Evolutionary conservation across 129 eudicot genomes (phyloP).

Genomic region (Helichrysum umbraculigerum): DNA sequence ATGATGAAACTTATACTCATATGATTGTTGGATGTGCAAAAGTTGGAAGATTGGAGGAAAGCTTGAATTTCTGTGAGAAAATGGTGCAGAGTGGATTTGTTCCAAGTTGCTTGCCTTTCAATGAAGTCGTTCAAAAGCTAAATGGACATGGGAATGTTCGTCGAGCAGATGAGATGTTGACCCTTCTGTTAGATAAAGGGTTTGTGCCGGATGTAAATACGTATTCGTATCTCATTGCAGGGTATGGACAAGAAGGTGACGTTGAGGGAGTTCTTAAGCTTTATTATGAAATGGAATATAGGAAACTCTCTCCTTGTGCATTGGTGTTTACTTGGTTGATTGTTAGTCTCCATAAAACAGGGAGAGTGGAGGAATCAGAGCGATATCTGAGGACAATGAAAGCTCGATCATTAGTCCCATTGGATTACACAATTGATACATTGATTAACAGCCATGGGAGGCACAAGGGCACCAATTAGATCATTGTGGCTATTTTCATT

Average conservation of each 20-base stretch:
- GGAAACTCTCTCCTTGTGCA: constrained; percentile 48
- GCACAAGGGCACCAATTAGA: constrained; percentile 24
- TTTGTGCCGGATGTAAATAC: constrained; percentile 59
- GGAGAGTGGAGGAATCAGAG: constrained; percentile 62
- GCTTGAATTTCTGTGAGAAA: constrained; percentile 54
- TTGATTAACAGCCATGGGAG: constrained; percentile 37
- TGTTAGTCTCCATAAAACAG: constrained; percentile 29
- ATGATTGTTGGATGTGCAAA: constrained; percentile 58
- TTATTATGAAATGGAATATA: constrained; percentile 77
- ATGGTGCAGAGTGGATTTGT: constrained; percentile 51
- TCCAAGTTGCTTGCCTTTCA: constrained; percentile 56
- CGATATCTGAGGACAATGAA: constrained; percentile 50
- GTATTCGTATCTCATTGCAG: constrained; percentile 53
- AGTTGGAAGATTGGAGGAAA: constrained; percentile 46
- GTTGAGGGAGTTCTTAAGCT: constrained; percentile 57
- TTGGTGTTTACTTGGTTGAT: constrained; percentile 46
- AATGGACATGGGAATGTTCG: constrained; percentile 41
- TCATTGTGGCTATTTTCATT: not conserved
- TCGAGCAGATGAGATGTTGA: constrained; percentile 59
- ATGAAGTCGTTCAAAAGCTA: constrained; percentile 49
- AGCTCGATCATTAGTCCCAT: constrained; percentile 40
- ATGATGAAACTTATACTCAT: constrained; percentile 52
- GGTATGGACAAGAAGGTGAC: constrained; percentile 57
- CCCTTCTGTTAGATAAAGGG: constrained; percentile 62
- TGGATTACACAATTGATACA: constrained; percentile 34